Base-by-base conservation (phyloP, 164 flowering plant genomes). In the Vitis riparia region DNA sequence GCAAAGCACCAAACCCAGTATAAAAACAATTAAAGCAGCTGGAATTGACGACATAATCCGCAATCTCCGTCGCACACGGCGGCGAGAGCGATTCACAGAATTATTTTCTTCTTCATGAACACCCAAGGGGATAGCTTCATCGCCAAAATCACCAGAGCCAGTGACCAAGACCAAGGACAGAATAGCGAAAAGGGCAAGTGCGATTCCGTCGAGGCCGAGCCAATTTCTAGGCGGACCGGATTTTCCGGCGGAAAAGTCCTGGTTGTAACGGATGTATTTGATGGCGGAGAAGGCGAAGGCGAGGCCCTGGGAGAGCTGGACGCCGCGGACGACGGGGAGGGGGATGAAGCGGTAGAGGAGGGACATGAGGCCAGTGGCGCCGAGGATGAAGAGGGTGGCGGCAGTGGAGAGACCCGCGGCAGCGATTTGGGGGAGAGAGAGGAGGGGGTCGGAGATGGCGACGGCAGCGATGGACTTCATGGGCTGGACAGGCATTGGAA, bases 401-500 rank as follows among this genome's bases (percentile, higher is more conserved):
- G 91, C 98, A 52, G 93, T 89, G 71, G 73, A 86, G 61, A 87
- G 82, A 1, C 98, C 98, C 62, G 94, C 98, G 58, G 96, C 88
- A 75, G 86, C 82, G 75, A 90, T 89, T 63, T 92, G 92, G 56
- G 91, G 74, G 30, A 81, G 50, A 23, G 94, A 77, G 76, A 91
- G 88, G 66, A 78, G 89, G 15, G 87, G 84, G 49, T 90, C 92
- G 71, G 94, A 68, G 72, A 91, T 81, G 71, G 97, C 97, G 73
- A 90, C 97, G 69, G 98, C 91, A 32, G 98, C 98, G 67, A 93
- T 91, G 76, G 96, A 88, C 71, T 93, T 93, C 98, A 93, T 93
- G 70, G 98, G 98, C 63, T 93, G 96, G 68, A 93, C 98, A 44
- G 98, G 98, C 98, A 93, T 93, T 61, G 98, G 98, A 71, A 86